Base-by-base conservation (phyloP, 2,329 filamentous ascomycete genomes). In the Colletotrichum sublineola region DNA sequence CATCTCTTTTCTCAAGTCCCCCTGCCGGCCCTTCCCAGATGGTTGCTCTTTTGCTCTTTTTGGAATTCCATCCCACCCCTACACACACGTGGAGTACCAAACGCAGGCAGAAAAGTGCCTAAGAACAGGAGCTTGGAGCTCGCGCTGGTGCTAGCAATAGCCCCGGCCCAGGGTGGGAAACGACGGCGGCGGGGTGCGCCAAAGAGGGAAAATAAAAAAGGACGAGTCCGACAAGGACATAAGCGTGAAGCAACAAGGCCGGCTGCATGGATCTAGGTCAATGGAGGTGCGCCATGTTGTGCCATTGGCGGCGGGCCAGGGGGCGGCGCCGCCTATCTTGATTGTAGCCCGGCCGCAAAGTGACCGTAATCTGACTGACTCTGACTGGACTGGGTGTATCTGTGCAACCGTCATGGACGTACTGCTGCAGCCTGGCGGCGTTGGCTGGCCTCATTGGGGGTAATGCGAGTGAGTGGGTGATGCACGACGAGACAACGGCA, bases 231-330 rank as follows among this genome's bases (percentile, higher is more conserved):
- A 66, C 48, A 40, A 69, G 69, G 66, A 69, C 36, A 50, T 70
- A 61, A 70, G 60, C 66, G 64, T 72, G 66, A 70, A 56, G 66
- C 66, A 68, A 70, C 60, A 70, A 72, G 70, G 70, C 58, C 60
- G 44, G 42, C 67, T 65, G 66, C 69, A 69, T 72, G 69, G 66
- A 60, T 36, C 69, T 72, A 66, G 58, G 55, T 72, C 66, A 42
- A 63, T 64, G 69, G 69, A 62, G 67, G 70, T 65, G 67, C 70
- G 70, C 70, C 70, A 73, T 73, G 70, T 73, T 73, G 70, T 73
- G 70, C 70, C 70, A 73, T 70, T 73, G 70, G 70, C 48, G 67
- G 61, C 66, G 60, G 66, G 60, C 60, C 69, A 72, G 65, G 69
- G 67, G 65, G 46, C 46, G 50, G 38, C 46, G 40, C 61, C 46